phyloP scores from a whole-genome alignment of 2,329 filamentous ascomycete genomes.

The Aspergillus sp. region DNA sequence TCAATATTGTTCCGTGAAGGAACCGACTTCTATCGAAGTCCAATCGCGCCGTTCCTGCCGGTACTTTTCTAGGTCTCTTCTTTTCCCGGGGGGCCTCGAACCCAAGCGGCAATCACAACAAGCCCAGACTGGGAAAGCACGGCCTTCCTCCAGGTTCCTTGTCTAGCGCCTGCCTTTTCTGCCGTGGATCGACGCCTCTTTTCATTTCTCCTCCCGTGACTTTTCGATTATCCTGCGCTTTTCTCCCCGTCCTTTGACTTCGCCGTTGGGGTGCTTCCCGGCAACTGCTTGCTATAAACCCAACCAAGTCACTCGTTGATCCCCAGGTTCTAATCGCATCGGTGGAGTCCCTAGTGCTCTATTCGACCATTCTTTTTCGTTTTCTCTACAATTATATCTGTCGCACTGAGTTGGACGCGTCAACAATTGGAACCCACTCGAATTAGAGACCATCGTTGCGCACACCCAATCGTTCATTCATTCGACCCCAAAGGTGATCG shows the following conservation, averaged over 20 bases:
- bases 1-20: background rate
- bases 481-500: background rate
- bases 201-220: slow-evolving; percentile 12
- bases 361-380: background rate
- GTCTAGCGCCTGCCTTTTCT: slow-evolving; percentile 5
- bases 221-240: background rate
- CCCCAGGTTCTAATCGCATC: slow-evolving; percentile 12
- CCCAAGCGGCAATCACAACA: background rate
- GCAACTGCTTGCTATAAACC: slow-evolving; percentile 7
- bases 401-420: slow-evolving; percentile 15
- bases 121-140: slow-evolving; percentile 1
- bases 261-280: background rate
- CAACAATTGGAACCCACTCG: slow-evolving; percentile 4
- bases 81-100: background rate
- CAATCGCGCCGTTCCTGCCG: background rate
- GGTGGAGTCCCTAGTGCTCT: slow-evolving; percentile 4
- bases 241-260: slow-evolving; percentile 6
- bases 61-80: background rate
- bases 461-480: background rate
- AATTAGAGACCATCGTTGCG: background rate
- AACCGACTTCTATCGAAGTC: background rate
- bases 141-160: slow-evolving; percentile 1
- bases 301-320: slow-evolving; percentile 16
- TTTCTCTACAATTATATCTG: slow-evolving; percentile 3
- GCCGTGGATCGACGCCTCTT: slow-evolving; percentile 10